Conservation (phyloP, 2,329 filamentous ascomycete species). For the Neonectria hederae region DNA sequence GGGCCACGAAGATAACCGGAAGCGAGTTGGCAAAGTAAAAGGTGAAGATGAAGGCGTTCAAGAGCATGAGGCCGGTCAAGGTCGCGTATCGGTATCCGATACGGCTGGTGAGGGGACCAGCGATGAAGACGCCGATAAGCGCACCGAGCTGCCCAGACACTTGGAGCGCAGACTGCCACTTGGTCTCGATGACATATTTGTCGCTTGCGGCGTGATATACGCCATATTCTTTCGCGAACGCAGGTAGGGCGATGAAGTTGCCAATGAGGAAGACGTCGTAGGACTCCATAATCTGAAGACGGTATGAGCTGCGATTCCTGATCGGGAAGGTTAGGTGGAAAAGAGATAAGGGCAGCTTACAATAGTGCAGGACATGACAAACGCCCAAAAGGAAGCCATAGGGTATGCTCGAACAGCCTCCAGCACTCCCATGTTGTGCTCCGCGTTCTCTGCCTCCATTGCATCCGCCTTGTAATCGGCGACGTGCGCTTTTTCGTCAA, state of each 20-base stretch:
- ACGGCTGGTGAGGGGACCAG: slow-evolving; percentile 50
- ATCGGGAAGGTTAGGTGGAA: background rate
- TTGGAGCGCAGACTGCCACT: slow-evolving; percentile 53
- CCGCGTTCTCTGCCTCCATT: slow-evolving; percentile 51
- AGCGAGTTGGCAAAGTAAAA: slow-evolving; percentile 63
- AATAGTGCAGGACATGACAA: slow-evolving; percentile 61
- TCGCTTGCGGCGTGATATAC: slow-evolving; percentile 30
- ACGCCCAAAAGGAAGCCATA: slow-evolving; percentile 58
- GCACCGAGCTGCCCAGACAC: slow-evolving; percentile 48
- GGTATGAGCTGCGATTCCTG: slow-evolving; percentile 15
- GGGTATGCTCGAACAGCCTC: slow-evolving; percentile 52
- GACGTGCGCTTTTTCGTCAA: slow-evolving; percentile 31
- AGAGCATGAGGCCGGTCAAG: slow-evolving; percentile 48
- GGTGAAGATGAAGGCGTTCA: slow-evolving; percentile 54
- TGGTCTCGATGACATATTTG: slow-evolving; percentile 50
- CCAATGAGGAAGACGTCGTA: slow-evolving; percentile 60
- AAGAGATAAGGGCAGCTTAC: slow-evolving; percentile 44
- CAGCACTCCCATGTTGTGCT: slow-evolving; percentile 53
- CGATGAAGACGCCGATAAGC: slow-evolving; percentile 49
- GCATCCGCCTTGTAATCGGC: slow-evolving; percentile 34
- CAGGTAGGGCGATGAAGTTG: slow-evolving; percentile 55
- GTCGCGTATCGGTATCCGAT: slow-evolving; percentile 52
- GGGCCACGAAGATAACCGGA: slow-evolving; percentile 56
- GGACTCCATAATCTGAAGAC: slow-evolving; percentile 57
- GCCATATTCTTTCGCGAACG: slow-evolving; percentile 52